Percentiles rank a stretch among this genome's conserved stretches.
These are phyloP conservation scores for Litchi chinensis DNA, from an alignment of 345 rosid genomes.

Conservation along the genomic window DNA sequence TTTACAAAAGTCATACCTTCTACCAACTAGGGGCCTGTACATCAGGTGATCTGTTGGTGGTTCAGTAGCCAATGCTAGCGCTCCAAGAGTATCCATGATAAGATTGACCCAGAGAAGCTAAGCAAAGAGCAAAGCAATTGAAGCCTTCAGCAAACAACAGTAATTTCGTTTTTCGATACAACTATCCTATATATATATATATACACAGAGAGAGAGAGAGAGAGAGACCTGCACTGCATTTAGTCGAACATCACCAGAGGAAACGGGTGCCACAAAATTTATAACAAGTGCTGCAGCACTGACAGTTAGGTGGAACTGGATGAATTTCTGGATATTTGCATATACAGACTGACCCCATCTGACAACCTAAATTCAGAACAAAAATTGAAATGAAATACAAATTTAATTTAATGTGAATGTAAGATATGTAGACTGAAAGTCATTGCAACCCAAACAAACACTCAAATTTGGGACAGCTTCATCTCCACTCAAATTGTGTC, in stretches of 20 bases:
- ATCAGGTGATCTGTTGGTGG: constrained; percentile 94
- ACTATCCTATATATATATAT: too few species aligned
- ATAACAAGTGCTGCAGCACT: constrained; percentile 92
- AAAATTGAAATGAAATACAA: too few species aligned
- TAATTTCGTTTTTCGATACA: neutral
- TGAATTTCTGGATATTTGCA: constrained; percentile 97
- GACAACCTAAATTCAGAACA: constrained; percentile 63
- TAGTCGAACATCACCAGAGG: constrained; percentile 94
- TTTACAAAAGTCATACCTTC: constrained; percentile 59
- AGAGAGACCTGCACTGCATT: constrained; percentile 88
- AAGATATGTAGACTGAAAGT: neutral
- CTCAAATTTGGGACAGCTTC: too few species aligned
- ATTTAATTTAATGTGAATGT: neutral
- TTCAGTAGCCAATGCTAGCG: constrained; percentile 96
- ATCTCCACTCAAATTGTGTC: neutral
- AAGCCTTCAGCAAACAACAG: neutral
- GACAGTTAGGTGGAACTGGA: constrained; percentile 97
- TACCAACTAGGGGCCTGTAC: constrained; percentile 90
- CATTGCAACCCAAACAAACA: neutral
- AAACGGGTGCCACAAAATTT: constrained; percentile 89
- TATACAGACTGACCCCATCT: constrained; percentile 99
- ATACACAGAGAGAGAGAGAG: neutral
- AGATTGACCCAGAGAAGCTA: constrained; percentile 99
- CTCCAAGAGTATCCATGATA: constrained; percentile 99
- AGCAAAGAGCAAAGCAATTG: constrained; percentile 9